Evolutionary conservation across 192 early-diverging fungal genomes (phyloP), one percentile per base, ranked within the genome.

Genomic region (Podila verticillata): DNA sequence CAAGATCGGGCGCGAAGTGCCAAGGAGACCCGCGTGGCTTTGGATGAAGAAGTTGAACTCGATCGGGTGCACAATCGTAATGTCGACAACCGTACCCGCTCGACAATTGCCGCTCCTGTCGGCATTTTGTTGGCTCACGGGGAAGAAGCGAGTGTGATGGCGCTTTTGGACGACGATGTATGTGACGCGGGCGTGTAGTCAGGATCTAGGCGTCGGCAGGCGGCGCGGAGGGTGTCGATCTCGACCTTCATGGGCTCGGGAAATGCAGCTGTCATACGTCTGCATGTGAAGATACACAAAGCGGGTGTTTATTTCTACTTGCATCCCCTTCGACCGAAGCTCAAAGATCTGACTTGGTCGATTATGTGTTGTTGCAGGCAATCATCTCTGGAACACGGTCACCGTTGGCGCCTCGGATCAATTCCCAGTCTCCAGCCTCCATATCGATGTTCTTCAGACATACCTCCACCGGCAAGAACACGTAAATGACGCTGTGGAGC

Each of bases 11-110:
- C 94, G 91, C 32, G 94, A 95, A 1, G 96, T 96, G 48, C 97
- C 95, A 79, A 96, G 95, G 34, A 96, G 87, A 57, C 96, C 94
- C 2, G 92, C 89, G 63, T 98, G 97, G 5, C 94, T 91, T 69
- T 92, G 93, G 31, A 98, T 82, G 66, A 92, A 93, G 67, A 97
- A 97, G 71, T 97, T 93, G 73, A 90, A 92, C 56, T 93, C 88
- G 39, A 81, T 79, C 7, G 94, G 95, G 80, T 95, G 92, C 4
- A 85, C 86, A 63, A 96, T 82, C 0, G 66, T 73, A 36, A 82
- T 84, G 61, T 93, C 93, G n/a, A 96, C 78, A 2, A 95, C 88
- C 4, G 93, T 95, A 35, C 95, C 95, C 7, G 95, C 90, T 7
- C 84, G 65, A 60, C 91, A 91, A 83, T 98, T 98, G 44, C 92